A percentile compares a stretch with the other conserved stretches of the same genome.
phyloP scores from a whole-genome alignment of 225 moss, liverwort and hornwort species.

The Sphagnum contortum region DNA sequence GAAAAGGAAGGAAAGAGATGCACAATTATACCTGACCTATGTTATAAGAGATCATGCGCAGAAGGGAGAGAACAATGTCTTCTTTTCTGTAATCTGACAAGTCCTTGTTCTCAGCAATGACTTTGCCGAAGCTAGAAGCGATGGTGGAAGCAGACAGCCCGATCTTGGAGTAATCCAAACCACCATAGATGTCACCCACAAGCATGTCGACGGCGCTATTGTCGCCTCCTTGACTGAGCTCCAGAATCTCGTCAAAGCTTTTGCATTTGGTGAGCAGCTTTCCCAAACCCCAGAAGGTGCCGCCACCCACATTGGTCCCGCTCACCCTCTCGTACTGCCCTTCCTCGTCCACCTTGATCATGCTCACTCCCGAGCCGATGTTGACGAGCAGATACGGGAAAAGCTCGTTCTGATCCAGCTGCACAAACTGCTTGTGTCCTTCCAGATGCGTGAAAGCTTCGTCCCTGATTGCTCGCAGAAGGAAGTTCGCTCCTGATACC shows the following conservation, averaged over 20 bases:
- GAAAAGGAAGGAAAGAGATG: no score
- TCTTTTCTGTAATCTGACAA: slow-evolving; percentile 77
- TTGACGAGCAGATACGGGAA: slow-evolving; percentile 95
- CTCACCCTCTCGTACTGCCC: slow-evolving; percentile 84
- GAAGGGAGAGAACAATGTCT: slow-evolving; percentile 82
- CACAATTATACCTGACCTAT: slow-evolving; percentile 36
- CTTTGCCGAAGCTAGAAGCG: slow-evolving; percentile 98
- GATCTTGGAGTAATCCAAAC: slow-evolving; percentile 92
- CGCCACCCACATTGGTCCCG: slow-evolving; percentile 95
- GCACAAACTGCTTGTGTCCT: slow-evolving; percentile 86
- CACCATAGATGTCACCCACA: slow-evolving; percentile 98
- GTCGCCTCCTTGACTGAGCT: slow-evolving; percentile 87
- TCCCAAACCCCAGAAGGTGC: slow-evolving; percentile 97
- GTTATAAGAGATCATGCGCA: slow-evolving; percentile 98
- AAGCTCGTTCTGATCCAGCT: slow-evolving; percentile 61
- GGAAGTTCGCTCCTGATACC: slow-evolving; percentile 82
- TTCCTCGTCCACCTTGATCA: slow-evolving; percentile 96
- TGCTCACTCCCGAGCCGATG: slow-evolving; percentile 94
- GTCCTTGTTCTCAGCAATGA: slow-evolving; percentile 73
- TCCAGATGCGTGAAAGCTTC: slow-evolving; percentile 96
- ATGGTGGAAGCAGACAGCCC: slow-evolving; percentile 95
- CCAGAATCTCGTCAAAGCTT: slow-evolving; percentile 94
- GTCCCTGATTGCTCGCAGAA: slow-evolving; percentile 76
- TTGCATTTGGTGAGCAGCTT: slow-evolving; percentile 91
- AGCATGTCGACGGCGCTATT: slow-evolving; percentile 98